Evolutionary conservation across 2,329 filamentous ascomycete genomes (phyloP).

Genomic region (Sphaerostilbella broomeana): DNA sequence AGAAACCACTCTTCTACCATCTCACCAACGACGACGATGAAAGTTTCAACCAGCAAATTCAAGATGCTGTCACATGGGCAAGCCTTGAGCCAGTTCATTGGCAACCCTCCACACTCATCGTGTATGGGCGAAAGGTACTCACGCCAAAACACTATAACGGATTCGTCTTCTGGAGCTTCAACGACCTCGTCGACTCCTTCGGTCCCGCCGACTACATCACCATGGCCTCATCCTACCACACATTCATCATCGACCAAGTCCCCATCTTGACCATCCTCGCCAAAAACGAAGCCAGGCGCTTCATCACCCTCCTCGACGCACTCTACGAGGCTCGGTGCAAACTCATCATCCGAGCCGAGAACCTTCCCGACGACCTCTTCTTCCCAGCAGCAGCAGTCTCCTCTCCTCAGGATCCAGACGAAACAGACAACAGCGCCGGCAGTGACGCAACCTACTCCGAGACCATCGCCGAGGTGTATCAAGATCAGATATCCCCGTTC

Average conservation of each 20-base stretch:
- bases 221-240: slow-evolving; percentile 73
- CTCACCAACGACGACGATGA: slow-evolving; percentile 23
- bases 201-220: slow-evolving; percentile 80
- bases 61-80: slow-evolving; percentile 20
- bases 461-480: slow-evolving; percentile 61
- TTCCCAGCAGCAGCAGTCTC: slow-evolving; percentile 45
- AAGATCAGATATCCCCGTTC: slow-evolving; percentile 71
- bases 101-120: slow-evolving; percentile 37
- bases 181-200: slow-evolving; percentile 59
- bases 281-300: slow-evolving; percentile 74
- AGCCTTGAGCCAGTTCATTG: slow-evolving; percentile 27
- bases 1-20: slow-evolving; percentile 27
- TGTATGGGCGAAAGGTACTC: slow-evolving; percentile 58
- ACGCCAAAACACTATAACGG: slow-evolving; percentile 54
- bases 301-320: slow-evolving; percentile 75
- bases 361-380: slow-evolving; percentile 67
- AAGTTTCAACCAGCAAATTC: slow-evolving; percentile 22
- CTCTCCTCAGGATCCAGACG: not conserved
- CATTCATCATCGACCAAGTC: slow-evolving; percentile 64
- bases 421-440: slow-evolving; percentile 15
- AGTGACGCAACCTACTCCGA: slow-evolving; percentile 37
- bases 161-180: slow-evolving; percentile 59
- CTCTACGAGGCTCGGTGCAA: slow-evolving; percentile 78
- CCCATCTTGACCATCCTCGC: slow-evolving; percentile 59
- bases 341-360: slow-evolving; percentile 60